Base-by-base conservation (phyloP, 2,329 filamentous ascomycete species). In the Cercospora beticola region DNA sequence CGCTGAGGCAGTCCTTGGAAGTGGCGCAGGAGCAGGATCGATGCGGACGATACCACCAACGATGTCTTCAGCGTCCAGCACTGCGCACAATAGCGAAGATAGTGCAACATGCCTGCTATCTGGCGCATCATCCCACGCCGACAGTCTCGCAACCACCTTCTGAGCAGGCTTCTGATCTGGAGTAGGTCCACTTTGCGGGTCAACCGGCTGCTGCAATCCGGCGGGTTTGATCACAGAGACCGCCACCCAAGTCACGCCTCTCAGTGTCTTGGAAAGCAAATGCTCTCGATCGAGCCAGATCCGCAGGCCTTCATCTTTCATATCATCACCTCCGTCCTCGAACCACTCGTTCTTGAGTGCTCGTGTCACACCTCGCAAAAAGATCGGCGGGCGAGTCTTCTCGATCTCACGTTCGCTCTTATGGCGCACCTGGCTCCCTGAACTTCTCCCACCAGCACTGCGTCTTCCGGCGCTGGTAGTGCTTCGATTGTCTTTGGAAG, bases 191-290 rank as follows among this genome's bases (percentile, higher is more conserved):
- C 88, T 88, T 72, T 94, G 90, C 59, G 90, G 87, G 75, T 93
- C 91, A 1, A 89, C 81, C 0, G 90, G 87, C 66, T 89, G 85
- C 72, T 93, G 89, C 26, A 97, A 81, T 2, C 91, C 92, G 14
- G 90, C 88, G 40, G 94, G 93, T 73, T 90, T 92, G 63, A 98
- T 86, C n/a, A 97, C 83, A n/a, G 92, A 90, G n/a, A 97, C 90
- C 14, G 86, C 85, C 0, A 91, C 93, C 84, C 89, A 97, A 61
- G 87, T 90, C 10, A 92, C 85, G 0, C 92, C 93, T 72, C 90
- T 88, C 57, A 97, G 86, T 10, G 90, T 88, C 74, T 90, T 91
- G 5, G 88, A 87, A 14, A 88, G 83, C 23, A 96, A 83, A 28
- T 93, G 81, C 68, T 97, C 93, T 33, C 89, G 86, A 77, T 97